Evolutionary conservation across 495 filamentous ascomycete species (phyloP), one percentile per base, ranked within the genome.

Genomic region (Cercophora sp.): DNA sequence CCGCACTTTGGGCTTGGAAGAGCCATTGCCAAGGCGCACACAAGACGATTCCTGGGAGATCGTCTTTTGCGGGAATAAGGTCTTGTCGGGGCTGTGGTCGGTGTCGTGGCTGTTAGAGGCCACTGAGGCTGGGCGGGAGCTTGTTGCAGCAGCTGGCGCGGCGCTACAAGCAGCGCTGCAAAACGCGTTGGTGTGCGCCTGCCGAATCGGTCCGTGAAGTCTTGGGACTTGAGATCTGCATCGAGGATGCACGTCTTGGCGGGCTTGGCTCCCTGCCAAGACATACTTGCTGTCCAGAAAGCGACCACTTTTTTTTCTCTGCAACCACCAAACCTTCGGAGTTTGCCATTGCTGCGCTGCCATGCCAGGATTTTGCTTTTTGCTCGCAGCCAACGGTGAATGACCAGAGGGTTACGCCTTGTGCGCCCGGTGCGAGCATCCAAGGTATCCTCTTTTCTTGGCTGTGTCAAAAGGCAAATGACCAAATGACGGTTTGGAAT

Each of bases 171-270:
- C 37, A 19, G 13, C n/a, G n/a, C n/a, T n/a, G n/a, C n/a, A n/a
- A n/a, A 19, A 18, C 10, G 43, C 27, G 44, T 20, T 47, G 20
- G 43, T 10, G 27, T 23, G 15, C 27, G 13, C 10, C 16, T 52
- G 37, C 48, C 48, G 48, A 52, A 52, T 52, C 48, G 48, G 48
- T 24, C 48, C 48, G 48, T 32, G 48, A 5, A 20, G 44, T 52
- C 48, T 32, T 31, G 48, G 36, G 13, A 18, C 37, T n/a, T 27
- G 24, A 16, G 44, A 47, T 47, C 44, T 47, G 44, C 48, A 32
- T 23, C 24, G 36, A 35, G 45, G 45, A 52, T 52, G 22, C 24
- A 34, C 37, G 37, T 39, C 48, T 52, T 52, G 48, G 48, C 48
- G 25, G n/a, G 29, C 29, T 32, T 32, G 29, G 29, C 29, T 6